Conservation (phyloP, 345 rosid genomes). For the Populus tremula region DNA sequence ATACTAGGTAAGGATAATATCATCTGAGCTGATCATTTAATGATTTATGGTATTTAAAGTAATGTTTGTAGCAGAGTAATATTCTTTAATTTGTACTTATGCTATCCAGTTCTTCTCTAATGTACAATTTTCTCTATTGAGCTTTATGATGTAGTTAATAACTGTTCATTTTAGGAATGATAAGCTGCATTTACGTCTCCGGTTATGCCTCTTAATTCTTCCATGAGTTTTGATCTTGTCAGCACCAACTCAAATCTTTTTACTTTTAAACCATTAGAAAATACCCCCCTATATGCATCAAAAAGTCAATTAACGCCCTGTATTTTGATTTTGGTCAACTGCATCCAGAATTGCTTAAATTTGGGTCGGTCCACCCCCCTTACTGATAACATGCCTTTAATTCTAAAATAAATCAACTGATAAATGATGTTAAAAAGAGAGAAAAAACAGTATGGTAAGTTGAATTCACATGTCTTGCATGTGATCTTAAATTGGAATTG, state of each 20-base stretch:
- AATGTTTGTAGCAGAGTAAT: background rate
- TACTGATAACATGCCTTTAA: background rate
- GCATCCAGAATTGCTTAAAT: background rate
- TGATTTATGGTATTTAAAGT: background rate
- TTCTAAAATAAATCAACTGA: background rate
- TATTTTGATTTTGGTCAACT: background rate
- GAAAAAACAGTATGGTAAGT: background rate
- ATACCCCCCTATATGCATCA: background rate
- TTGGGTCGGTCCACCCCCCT: background rate
- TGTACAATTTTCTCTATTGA: background rate
- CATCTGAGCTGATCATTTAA: background rate
- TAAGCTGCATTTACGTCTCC: background rate
- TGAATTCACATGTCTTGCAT: background rate
- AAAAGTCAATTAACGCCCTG: background rate
- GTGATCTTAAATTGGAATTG: background rate
- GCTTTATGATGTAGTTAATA: background rate
- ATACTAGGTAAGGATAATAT: slow-evolving; percentile 53
- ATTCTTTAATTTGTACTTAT: background rate
- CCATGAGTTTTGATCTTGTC: background rate
- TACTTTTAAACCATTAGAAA: background rate
- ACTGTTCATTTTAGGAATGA: background rate
- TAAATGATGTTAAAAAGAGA: background rate
- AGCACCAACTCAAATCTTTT: too few species aligned
- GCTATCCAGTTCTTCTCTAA: background rate
- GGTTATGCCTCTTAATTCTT: background rate